Conservation (phyloP, 2,329 filamentous ascomycete genomes). For the Penicillium expansum region DNA sequence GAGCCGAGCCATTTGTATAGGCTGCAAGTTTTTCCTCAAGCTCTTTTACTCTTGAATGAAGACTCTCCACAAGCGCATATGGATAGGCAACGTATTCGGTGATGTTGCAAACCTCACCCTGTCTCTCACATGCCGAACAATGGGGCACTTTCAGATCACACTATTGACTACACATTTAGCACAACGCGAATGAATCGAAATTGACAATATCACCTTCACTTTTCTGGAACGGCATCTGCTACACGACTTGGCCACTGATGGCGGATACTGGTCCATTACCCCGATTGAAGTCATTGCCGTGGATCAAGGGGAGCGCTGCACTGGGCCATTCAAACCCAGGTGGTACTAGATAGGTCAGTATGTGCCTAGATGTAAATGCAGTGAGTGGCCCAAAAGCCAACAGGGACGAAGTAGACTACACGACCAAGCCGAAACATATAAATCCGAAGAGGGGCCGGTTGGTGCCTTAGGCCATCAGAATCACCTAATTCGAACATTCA, state of each 20-base stretch:
- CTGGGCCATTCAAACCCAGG: not conserved
- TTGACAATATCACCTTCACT: not conserved
- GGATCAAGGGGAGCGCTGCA: not conserved
- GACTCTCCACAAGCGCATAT: not conserved
- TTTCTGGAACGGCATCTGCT: not conserved
- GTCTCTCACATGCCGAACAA: not conserved
- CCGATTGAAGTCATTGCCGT: not conserved
- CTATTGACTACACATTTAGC: not conserved
- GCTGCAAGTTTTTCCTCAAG: not conserved
- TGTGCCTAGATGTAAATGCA: not conserved
- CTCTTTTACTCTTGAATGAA: not conserved
- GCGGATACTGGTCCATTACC: not conserved
- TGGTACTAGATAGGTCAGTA: not conserved
- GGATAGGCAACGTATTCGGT: not conserved
- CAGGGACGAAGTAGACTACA: not conserved
- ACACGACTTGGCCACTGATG: not conserved
- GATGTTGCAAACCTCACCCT: not conserved
- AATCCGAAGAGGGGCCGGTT: not conserved
- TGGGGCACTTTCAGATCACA: not conserved
- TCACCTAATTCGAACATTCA: too few relatives aligned
- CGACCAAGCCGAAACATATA: too few relatives aligned
- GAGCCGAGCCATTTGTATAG: not conserved
- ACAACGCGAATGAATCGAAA: not conserved
- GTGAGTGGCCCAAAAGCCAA: not conserved
- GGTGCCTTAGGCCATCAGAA: too few relatives aligned